Evolutionary conservation across 1,284 basidiomycete species (phyloP).

Genomic region (Spongispora temasekensis): DNA sequence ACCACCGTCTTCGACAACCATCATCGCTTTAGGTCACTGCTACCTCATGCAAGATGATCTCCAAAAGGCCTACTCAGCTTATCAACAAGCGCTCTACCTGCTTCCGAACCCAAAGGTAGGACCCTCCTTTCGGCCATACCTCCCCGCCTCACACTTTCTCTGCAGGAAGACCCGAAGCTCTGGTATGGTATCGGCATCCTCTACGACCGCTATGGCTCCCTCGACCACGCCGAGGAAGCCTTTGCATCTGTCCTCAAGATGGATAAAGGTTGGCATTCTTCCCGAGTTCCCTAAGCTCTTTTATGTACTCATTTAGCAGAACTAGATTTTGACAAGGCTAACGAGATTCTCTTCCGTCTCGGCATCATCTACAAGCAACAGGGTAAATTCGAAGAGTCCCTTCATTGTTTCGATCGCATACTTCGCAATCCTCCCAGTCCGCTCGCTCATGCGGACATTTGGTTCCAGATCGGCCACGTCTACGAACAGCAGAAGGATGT

Average conservation of each 20-base stretch:
- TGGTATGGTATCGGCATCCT: constrained; percentile 99
- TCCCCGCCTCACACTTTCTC: constrained; percentile 20
- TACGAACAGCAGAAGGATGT: constrained; percentile 97
- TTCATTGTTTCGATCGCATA: constrained; percentile 95
- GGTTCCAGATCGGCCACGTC: constrained; percentile 99
- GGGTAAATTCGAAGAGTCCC: constrained; percentile 83
- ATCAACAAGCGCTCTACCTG: constrained; percentile 97
- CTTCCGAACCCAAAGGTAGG: constrained; percentile 90
- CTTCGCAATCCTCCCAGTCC: constrained; percentile 94
- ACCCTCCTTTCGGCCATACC: constrained; percentile 1
- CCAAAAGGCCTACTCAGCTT: constrained; percentile 97
- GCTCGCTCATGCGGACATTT: constrained; percentile 96
- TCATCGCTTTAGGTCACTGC: constrained; percentile 74
- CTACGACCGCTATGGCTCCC: constrained; percentile 96
- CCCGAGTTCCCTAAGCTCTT: constrained; percentile 14
- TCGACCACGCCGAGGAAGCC: constrained; percentile 98
- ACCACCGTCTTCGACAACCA: constrained; percentile 23
- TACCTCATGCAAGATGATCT: constrained; percentile 99
- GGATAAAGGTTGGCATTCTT: constrained; percentile 77
- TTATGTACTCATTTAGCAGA: constrained; percentile 43
- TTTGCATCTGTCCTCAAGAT: constrained; percentile 96
- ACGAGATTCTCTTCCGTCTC: constrained; percentile 97
- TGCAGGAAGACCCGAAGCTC: constrained; percentile 90
- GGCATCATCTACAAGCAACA: constrained; percentile 99
- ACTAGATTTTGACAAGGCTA: constrained; percentile 96